Base-by-base conservation (phyloP, 73 alveolate genomes). In the Paramecium octaurelia region DNA sequence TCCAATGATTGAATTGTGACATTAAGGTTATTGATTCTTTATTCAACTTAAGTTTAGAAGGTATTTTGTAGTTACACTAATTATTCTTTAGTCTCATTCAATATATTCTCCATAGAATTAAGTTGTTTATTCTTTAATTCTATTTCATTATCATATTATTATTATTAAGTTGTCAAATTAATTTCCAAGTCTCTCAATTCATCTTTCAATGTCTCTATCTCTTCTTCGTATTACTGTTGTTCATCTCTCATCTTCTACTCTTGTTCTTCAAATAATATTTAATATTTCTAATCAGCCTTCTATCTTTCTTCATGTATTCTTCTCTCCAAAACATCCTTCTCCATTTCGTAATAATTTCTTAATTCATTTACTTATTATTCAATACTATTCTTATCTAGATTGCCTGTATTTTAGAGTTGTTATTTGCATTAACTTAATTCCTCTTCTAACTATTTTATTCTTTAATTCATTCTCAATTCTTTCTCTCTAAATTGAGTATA, bases 301-400 rank as follows among this genome's bases (percentile, higher is more conserved):
- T 40, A 21, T 77, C 90, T 77, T 23, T 77, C 90, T 34, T 77
- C 90, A 77, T 77, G 90, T 23, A 77, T 77, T 77, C 90, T 77
- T 40, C 90, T 36, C 46, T 77, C 90, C 18, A 77, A 46, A 20
- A 77, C 90, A 42, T 77, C 90, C 50, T 77, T 77, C 20, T 77
- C 90, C 69, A 36, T 77, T 46, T 77, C 90, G 43, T 77, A 77
- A 77, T 77, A 77, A 77, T 77, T 77, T 77, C 90, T 77, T 77
- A 77, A 77, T 23, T 77, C 90, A 43, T 24, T 40, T 23, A 77
- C 54, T 43, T 77, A 77, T 46, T 77, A 77, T 23, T 77, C 90
- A 23, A 77, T 77, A 77, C 54, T 77, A 9, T 43, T 40, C 35
- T 77, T 29, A 23, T 77, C 44, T 12, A 29, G 9, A 40, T 36